These are phyloP conservation scores for Ceratocystis huliohia DNA, from an alignment of 2,329 filamentous ascomycete species.

Conservation along the genomic window DNA sequence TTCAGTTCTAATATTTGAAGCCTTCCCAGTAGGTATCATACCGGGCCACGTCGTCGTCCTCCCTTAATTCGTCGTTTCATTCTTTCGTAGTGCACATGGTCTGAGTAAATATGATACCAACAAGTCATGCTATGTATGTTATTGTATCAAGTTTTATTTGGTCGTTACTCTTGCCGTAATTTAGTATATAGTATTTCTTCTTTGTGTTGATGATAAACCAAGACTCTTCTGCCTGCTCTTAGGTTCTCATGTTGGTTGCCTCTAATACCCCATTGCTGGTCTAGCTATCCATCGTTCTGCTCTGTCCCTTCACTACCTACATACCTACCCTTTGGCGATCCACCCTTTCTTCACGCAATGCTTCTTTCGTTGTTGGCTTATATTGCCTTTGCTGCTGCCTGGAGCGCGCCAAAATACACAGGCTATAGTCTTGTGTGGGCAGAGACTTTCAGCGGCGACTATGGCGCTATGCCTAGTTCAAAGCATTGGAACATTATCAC, in stretches of 20 bases:
- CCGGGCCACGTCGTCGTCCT: not conserved
- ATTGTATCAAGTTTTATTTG: not conserved
- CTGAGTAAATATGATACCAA: not conserved
- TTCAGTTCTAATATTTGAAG: not conserved
- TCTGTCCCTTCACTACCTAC: not conserved
- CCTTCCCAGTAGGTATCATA: no score
- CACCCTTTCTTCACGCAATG: slow-evolving; percentile 4
- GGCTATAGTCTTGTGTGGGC: slow-evolving; percentile 33
- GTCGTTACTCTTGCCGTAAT: no score
- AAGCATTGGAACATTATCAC: slow-evolving; percentile 33
- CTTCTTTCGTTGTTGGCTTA: slow-evolving; percentile 22
- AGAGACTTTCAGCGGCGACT: slow-evolving; percentile 32
- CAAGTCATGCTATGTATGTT: not conserved
- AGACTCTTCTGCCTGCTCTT: no score
- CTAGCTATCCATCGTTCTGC: not conserved
- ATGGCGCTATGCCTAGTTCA: slow-evolving; percentile 28
- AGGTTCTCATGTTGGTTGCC: no score
- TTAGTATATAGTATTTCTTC: no score
- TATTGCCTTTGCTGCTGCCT: slow-evolving; percentile 29
- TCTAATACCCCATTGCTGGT: not conserved
- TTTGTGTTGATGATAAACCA: no score
- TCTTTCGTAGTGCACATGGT: not conserved
- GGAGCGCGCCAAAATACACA: slow-evolving; percentile 30
- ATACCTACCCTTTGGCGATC: not conserved
- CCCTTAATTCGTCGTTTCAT: not conserved